Conservation (phyloP, 2,329 filamentous ascomycete genomes). For the Graphilbum fragrans region DNA sequence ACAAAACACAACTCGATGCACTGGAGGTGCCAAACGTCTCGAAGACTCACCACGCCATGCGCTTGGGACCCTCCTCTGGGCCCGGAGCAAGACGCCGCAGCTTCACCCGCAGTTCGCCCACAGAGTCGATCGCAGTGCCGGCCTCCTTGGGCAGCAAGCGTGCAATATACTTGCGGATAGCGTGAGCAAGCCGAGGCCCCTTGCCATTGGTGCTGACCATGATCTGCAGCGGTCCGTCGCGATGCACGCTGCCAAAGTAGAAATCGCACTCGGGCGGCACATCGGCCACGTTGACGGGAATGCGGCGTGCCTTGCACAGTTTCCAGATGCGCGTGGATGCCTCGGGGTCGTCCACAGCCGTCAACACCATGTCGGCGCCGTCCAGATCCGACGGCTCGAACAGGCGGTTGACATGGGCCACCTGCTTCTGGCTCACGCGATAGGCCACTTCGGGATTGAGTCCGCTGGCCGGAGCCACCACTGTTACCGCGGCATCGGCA, state of each 20-base stretch:
- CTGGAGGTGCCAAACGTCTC: not conserved
- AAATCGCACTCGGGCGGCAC: slow-evolving; percentile 96
- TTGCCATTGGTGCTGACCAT: slow-evolving; percentile 99
- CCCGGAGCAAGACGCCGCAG: slow-evolving; percentile 65
- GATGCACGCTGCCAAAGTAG: slow-evolving; percentile 92
- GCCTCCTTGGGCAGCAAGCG: slow-evolving; percentile 62
- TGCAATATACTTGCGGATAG: slow-evolving; percentile 75
- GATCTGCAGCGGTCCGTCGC: slow-evolving; percentile 89
- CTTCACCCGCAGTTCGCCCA: slow-evolving; percentile 69
- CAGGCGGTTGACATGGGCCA: slow-evolving; percentile 68
- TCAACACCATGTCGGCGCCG: slow-evolving; percentile 73
- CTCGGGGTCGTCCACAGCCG: slow-evolving; percentile 83
- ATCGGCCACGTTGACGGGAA: slow-evolving; percentile 92
- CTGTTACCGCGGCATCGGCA: slow-evolving; percentile 80
- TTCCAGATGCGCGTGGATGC: slow-evolving; percentile 90
- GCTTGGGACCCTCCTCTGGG: slow-evolving; percentile 63
- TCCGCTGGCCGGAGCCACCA: slow-evolving; percentile 68
- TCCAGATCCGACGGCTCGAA: slow-evolving; percentile 86
- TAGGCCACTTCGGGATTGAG: slow-evolving; percentile 82
- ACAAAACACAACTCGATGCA: not conserved
- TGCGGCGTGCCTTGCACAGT: slow-evolving; percentile 71
- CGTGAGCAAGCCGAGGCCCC: slow-evolving; percentile 79
- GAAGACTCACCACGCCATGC: slow-evolving; percentile 69
- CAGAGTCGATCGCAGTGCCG: slow-evolving; percentile 73
- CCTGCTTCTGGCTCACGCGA: slow-evolving; percentile 62